Evolutionary conservation across 768 basidiomycete genomes (phyloP).

Genomic region (Suillus fuscotomentosus): DNA sequence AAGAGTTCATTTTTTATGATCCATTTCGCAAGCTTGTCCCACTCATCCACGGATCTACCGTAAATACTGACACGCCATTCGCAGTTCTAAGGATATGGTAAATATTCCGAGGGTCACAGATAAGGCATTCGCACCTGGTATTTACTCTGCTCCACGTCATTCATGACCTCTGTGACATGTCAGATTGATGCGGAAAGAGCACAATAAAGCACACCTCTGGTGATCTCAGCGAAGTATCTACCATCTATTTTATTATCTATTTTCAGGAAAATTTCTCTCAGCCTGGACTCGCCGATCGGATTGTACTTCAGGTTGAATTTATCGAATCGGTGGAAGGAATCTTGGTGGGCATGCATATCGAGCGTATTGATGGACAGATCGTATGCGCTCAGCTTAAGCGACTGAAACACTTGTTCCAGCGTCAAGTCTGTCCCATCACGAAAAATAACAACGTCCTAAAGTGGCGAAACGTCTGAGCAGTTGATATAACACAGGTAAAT

Average conservation of each 20-base stretch:
- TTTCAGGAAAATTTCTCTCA: conserved; percentile 97
- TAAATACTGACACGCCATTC: conserved; percentile 99
- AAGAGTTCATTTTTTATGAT: conserved; percentile 89
- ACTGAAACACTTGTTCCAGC: conserved; percentile 92
- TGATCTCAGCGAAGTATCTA: conserved; percentile 91
- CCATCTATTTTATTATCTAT: conserved; percentile 95
- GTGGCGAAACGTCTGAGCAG: background rate
- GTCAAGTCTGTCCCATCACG: conserved; percentile 90
- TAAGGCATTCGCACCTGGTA: conserved; percentile 69
- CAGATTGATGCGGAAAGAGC: background rate
- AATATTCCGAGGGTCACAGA: background rate
- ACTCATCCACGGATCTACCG: conserved; percentile 78
- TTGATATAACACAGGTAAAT: background rate
- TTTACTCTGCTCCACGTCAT: conserved; percentile 97
- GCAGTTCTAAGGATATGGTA: conserved; percentile 58
- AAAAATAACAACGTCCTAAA: conserved; percentile 91
- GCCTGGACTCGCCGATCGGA: conserved; percentile 90
- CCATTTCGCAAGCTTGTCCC: conserved; percentile 99
- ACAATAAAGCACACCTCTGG: conserved; percentile 57
- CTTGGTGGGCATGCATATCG: conserved; percentile 99
- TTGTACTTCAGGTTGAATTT: conserved; percentile 98
- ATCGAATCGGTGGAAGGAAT: conserved; percentile 98
- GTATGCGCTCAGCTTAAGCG: conserved; percentile 91
- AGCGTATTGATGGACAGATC: conserved; percentile 98
- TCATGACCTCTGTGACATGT: conserved; percentile 77